These are phyloP conservation scores for Aspergillus taichungensis DNA, from an alignment of 495 filamentous ascomycete species.

Conservation along the genomic window DNA sequence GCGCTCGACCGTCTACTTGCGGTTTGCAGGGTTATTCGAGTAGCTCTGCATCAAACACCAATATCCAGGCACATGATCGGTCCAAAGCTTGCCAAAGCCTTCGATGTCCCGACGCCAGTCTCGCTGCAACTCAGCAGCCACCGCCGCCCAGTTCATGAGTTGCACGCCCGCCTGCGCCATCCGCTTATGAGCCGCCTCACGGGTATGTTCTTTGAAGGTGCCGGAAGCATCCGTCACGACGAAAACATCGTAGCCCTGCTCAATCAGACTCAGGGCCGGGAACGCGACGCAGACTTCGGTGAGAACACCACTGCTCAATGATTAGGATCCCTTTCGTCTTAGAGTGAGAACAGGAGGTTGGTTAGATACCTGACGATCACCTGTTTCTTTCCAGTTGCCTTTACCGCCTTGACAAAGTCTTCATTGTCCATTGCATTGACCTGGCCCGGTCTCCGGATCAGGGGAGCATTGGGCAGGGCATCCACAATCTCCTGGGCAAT, in stretches of 20 bases:
- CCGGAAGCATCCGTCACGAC: slow-evolving; percentile 69
- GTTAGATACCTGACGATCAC: too few relatives aligned
- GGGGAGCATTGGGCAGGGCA: slow-evolving; percentile 57
- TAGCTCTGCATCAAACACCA: too few relatives aligned
- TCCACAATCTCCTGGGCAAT: slow-evolving; percentile 61
- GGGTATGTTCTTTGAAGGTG: slow-evolving; percentile 47
- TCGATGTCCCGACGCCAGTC: too few relatives aligned
- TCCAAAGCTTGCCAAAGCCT: too few relatives aligned
- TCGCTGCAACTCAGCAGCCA: slow-evolving; percentile 65
- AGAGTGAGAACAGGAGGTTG: too few relatives aligned
- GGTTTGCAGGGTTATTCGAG: too few relatives aligned
- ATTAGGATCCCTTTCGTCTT: too few relatives aligned
- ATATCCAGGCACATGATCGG: too few relatives aligned
- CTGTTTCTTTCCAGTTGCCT: slow-evolving; percentile 57
- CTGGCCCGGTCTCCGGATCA: slow-evolving; percentile 63
- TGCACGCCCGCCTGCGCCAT: slow-evolving; percentile 63
- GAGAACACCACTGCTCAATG: slow-evolving; percentile 60
- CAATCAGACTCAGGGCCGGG: slow-evolving; percentile 59
- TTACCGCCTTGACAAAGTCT: slow-evolving; percentile 59
- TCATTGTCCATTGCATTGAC: slow-evolving; percentile 75
- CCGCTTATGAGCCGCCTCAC: slow-evolving; percentile 53
- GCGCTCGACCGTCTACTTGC: too few relatives aligned
- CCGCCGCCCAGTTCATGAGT: slow-evolving; percentile 53
- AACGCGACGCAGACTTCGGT: slow-evolving; percentile 75
- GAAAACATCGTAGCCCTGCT: slow-evolving; percentile 68